Conservation (phyloP, 1,139 yeast genomes). For the Hanseniaspora uvarum region DNA sequence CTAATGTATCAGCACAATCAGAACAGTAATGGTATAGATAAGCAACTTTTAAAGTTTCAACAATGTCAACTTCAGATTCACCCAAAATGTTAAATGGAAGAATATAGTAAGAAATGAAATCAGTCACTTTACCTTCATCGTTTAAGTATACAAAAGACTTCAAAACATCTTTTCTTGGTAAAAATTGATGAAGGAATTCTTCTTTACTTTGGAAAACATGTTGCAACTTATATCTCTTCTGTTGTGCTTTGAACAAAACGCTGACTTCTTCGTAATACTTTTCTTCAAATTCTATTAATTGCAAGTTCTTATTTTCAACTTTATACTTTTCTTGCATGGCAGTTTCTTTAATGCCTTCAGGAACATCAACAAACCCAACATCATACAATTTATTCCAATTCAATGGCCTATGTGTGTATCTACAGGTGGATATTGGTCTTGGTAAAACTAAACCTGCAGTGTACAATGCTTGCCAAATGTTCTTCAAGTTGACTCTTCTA, state of each 20-base stretch:
- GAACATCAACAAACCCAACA: conserved; percentile 78
- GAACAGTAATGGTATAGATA: conserved; percentile 86
- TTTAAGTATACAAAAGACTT: conserved; percentile 65
- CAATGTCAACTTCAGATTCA: conserved; percentile 37
- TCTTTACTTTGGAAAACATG: conserved; percentile 53
- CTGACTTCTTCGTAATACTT: conserved; percentile 58
- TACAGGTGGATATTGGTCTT: conserved; percentile 78
- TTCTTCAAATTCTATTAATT: conserved; percentile 44
- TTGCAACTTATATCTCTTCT: conserved; percentile 57
- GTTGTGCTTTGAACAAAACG: conserved; percentile 50
- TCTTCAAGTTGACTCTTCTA: conserved; percentile 70
- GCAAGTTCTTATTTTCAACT: conserved; percentile 35
- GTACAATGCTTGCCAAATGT: conserved; percentile 93
- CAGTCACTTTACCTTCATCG: conserved; percentile 57
- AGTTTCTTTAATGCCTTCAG: conserved; percentile 62
- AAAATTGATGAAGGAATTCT: conserved; percentile 76
- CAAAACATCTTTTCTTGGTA: conserved; percentile 50
- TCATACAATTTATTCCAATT: conserved; percentile 85
- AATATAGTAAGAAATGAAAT: conserved; percentile 79
- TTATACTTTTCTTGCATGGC: conserved; percentile 75
- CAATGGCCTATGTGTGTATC: conserved; percentile 88
- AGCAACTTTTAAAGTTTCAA: conserved; percentile 70
- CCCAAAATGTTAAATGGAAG: conserved; percentile 79
- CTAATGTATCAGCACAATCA: conserved; percentile 38
- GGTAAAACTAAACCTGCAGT: conserved; percentile 91